Conservation (phyloP, 2,329 filamentous ascomycete genomes). For the Verticillium nubilum region DNA sequence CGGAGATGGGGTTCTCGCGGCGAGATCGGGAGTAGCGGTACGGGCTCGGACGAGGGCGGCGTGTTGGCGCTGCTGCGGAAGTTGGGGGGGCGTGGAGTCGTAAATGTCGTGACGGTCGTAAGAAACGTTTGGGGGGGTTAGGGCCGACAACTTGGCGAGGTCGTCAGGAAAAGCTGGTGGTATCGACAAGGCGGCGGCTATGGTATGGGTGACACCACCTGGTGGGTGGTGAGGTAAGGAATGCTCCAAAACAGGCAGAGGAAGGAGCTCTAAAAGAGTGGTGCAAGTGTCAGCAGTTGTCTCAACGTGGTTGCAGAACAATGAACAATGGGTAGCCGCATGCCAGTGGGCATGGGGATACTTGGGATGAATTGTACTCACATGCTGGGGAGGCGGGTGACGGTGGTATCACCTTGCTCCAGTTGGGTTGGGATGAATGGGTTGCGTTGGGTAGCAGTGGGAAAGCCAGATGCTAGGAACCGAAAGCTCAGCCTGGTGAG, state of each 20-base stretch:
- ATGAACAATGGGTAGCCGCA: not conserved
- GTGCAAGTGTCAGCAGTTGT: not conserved
- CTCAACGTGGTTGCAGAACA: not conserved
- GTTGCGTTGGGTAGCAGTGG: not conserved
- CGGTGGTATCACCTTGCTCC: not conserved
- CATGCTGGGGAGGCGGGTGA: not conserved
- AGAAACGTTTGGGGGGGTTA: conserved; percentile 30
- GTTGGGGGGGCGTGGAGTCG: conserved; percentile 35
- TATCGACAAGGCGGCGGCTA: conserved; percentile 41
- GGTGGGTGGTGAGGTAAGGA: conserved; percentile 22
- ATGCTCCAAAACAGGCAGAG: not conserved
- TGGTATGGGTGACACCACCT: conserved; percentile 29
- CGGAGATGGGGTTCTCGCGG: conserved; percentile 35
- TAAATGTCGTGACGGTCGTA: conserved; percentile 52
- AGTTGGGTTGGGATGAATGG: not conserved
- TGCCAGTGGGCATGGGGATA: not conserved
- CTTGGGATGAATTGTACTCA: not conserved
- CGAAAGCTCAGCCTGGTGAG: not conserved
- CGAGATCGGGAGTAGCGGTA: conserved; percentile 28
- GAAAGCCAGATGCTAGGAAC: not conserved
- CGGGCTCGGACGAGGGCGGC: conserved; percentile 14
- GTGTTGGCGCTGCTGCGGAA: conserved; percentile 37
- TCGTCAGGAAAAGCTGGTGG: conserved; percentile 25
- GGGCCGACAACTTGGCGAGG: conserved; percentile 41
- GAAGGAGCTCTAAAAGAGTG: not conserved